Conservation (phyloP, 306 rosid genomes). For the Ormosia semicastrata region DNA sequence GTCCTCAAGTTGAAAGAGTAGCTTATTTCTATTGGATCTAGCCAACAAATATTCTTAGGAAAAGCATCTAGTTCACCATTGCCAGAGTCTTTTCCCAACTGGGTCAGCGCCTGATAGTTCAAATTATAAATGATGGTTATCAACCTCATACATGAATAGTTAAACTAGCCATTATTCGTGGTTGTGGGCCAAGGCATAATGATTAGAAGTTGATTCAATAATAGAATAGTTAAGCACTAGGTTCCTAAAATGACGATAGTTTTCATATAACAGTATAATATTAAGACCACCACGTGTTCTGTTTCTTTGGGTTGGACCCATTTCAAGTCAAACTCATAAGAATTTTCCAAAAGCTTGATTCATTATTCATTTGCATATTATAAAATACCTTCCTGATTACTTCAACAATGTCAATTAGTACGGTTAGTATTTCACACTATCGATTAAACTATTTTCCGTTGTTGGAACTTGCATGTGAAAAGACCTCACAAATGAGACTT, state of each 20-base stretch:
- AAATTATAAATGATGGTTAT: too few relatives aligned
- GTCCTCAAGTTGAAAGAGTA: too few relatives aligned
- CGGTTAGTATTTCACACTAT: background rate
- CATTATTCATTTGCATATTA: background rate
- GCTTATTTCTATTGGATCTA: too few relatives aligned
- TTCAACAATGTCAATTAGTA: background rate
- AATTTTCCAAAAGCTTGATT: background rate
- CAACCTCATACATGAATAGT: background rate
- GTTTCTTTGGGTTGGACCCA: background rate
- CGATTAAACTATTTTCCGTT: background rate
- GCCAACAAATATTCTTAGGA: too few relatives aligned
- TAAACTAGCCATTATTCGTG: background rate
- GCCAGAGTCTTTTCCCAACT: too few relatives aligned
- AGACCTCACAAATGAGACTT: background rate
- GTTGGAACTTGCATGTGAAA: background rate
- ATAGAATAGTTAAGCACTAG: background rate
- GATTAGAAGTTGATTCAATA: background rate
- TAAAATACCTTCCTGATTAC: background rate
- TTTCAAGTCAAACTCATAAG: background rate
- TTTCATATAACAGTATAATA: background rate
- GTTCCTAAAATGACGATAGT: background rate
- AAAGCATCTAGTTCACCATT: too few relatives aligned
- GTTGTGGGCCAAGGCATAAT: slow-evolving; percentile 11
- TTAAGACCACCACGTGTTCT: background rate
- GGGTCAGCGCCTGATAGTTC: too few relatives aligned